Conservation (phyloP, 139 green algal species). For the Deuterostichococcus epilithicus region DNA sequence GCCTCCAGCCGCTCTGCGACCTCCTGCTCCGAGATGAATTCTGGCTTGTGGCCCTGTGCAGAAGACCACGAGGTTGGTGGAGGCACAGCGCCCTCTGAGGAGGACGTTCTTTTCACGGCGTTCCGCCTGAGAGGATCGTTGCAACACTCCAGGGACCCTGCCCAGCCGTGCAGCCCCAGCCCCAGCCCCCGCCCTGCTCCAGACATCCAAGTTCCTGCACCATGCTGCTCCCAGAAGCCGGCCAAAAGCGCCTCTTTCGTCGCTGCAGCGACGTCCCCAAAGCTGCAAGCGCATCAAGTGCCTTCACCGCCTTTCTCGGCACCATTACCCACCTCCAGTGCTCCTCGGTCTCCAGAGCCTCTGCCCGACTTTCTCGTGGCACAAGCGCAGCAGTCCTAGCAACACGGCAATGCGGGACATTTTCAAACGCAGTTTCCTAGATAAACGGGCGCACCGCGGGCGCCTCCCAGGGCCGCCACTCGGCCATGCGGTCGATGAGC, state of each 20-base stretch:
- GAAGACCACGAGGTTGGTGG: constrained; percentile 1
- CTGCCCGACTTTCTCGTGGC: no score
- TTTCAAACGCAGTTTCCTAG: constrained; percentile 17
- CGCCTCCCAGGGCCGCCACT: constrained; percentile 4
- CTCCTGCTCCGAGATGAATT: not conserved
- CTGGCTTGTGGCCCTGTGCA: not conserved
- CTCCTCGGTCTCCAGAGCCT: no score
- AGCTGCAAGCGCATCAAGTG: no score
- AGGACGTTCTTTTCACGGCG: not conserved
- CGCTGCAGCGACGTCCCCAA: no score
- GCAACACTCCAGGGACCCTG: no score
- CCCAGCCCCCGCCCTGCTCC: no score
- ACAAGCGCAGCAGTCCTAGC: not conserved
- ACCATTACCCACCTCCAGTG: no score
- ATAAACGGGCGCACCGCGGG: constrained; percentile 10
- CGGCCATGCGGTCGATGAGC: constrained; percentile 22
- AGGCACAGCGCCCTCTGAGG: not conserved
- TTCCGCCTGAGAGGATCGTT: not conserved
- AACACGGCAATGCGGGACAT: not conserved
- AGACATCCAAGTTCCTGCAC: no score
- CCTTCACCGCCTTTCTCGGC: no score
- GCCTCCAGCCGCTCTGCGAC: constrained; percentile 1
- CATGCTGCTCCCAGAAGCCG: no score
- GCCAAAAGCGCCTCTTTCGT: no score
- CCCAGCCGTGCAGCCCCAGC: no score